Percentiles rank a stretch among this genome's conserved stretches.
Conservation (phyloP, 352 stramenopile species). For the Phytophthora pluvialis region DNA sequence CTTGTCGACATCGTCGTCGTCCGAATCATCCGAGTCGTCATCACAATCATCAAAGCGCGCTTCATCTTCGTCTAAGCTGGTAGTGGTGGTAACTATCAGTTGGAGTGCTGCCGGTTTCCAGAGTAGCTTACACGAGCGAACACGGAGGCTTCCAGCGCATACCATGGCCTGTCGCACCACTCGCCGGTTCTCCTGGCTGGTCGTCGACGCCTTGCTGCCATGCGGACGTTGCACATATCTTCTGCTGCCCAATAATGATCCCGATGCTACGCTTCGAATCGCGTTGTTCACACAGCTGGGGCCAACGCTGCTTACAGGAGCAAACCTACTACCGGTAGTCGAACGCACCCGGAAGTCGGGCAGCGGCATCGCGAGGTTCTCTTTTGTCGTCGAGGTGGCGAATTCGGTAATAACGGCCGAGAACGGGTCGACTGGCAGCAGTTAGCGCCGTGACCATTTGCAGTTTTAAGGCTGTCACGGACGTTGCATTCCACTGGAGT, state of each 20-base stretch:
- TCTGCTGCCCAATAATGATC: constrained; percentile 13
- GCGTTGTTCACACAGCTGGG: constrained; percentile 11
- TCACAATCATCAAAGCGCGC: constrained; percentile 31
- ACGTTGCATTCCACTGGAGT: constrained; percentile 27
- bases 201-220: constrained; percentile 7
- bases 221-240: constrained; percentile 10
- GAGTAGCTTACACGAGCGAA: constrained; percentile 42
- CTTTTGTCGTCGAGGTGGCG: constrained; percentile 18
- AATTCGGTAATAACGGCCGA: constrained; percentile 36
- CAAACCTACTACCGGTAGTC: constrained; percentile 16
- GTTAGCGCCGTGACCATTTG: constrained; percentile 17
- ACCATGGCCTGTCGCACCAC: constrained; percentile 34
- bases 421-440: constrained; percentile 6
- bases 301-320: constrained; percentile 6
- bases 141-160: constrained; percentile 34
- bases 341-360: constrained; percentile 27
- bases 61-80: constrained; percentile 28
- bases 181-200: constrained; percentile 23
- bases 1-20: constrained; percentile 31
- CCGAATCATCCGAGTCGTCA: constrained; percentile 32
- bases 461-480: constrained; percentile 8
- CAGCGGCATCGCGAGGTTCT: constrained; percentile 24
- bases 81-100: constrained; percentile 38
- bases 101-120: constrained; percentile 43
- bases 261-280: constrained; percentile 24